These are phyloP conservation scores for Centaurea solstitialis DNA, from an alignment of 129 eudicot species.

Conservation along the genomic window DNA sequence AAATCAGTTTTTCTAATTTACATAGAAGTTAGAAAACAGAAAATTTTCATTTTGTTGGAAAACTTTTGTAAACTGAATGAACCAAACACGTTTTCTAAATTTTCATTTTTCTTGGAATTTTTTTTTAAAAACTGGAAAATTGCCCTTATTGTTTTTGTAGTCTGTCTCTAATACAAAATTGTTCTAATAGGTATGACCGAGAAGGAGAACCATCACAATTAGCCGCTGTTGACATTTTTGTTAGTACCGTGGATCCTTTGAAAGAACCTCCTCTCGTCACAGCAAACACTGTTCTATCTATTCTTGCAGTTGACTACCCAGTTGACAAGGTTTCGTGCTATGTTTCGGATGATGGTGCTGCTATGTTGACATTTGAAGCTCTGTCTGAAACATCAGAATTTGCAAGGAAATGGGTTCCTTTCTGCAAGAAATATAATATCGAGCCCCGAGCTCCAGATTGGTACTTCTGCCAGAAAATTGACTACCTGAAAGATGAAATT, in stretches of 20 bases:
- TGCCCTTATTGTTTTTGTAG: background rate
- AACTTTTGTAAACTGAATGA: too few relatives aligned
- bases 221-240: conserved; percentile 42
- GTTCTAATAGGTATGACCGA: conserved; percentile 27
- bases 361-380: conserved; percentile 56
- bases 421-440: conserved; percentile 42
- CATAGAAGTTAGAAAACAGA: too few relatives aligned
- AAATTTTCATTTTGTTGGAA: too few relatives aligned
- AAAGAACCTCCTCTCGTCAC: conserved; percentile 59
- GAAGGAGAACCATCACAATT: conserved; percentile 39
- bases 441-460: conserved; percentile 60
- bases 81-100: too few relatives aligned
- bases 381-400: conserved; percentile 52
- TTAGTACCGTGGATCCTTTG: conserved; percentile 39
- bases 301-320: conserved; percentile 59
- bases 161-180: background rate
- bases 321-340: conserved; percentile 43
- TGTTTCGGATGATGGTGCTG: conserved; percentile 50
- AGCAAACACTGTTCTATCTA: conserved; percentile 58
- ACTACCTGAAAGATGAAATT: conserved; percentile 39
- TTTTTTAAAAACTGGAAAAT: too few relatives aligned
- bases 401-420: conserved; percentile 54
- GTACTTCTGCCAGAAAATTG: conserved; percentile 46
- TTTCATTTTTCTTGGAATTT: too few relatives aligned
- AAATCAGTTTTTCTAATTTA: too few relatives aligned